A percentile compares a stretch with the other conserved stretches of the same genome.
These are phyloP conservation scores for Uronychia setigera DNA, from an alignment of 73 alveolate species.

Conservation along the genomic window DNA sequence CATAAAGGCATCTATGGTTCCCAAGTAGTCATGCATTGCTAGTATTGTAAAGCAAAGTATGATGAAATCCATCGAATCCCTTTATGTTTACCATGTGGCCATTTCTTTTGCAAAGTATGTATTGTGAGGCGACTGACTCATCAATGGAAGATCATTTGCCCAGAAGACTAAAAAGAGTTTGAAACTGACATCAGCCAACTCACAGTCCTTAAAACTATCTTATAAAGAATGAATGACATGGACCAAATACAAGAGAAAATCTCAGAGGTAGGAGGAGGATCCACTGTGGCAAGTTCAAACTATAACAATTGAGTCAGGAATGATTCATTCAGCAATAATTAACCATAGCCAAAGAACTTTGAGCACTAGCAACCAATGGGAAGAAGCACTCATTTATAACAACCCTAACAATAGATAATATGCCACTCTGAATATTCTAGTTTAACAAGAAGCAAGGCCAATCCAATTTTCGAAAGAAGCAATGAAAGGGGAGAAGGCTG, in stretches of 20 bases:
- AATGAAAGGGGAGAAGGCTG: no score
- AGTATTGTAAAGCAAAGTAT: not conserved
- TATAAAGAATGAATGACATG: not conserved
- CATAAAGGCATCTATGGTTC: no score
- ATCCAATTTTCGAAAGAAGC: no score
- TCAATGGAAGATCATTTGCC: not conserved
- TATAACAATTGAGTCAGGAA: not conserved
- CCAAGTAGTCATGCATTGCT: not conserved
- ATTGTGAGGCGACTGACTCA: not conserved
- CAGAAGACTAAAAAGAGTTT: not conserved
- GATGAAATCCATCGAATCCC: not conserved
- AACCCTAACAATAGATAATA: no score
- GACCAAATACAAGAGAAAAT: no score
- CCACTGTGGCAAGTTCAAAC: no score
- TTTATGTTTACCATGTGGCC: not conserved
- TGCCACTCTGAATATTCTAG: no score
- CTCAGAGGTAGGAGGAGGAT: no score
- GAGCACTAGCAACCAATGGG: no score
- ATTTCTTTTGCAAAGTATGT: not conserved
- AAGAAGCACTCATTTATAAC: no score
- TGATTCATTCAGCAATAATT: not conserved
- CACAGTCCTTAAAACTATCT: not conserved
- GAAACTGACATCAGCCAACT: not conserved
- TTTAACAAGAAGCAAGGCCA: no score
- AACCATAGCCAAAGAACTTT: not conserved